Evolutionary conservation across 441 rosid genomes (phyloP).

Genomic region (Biscutella laevigata): DNA sequence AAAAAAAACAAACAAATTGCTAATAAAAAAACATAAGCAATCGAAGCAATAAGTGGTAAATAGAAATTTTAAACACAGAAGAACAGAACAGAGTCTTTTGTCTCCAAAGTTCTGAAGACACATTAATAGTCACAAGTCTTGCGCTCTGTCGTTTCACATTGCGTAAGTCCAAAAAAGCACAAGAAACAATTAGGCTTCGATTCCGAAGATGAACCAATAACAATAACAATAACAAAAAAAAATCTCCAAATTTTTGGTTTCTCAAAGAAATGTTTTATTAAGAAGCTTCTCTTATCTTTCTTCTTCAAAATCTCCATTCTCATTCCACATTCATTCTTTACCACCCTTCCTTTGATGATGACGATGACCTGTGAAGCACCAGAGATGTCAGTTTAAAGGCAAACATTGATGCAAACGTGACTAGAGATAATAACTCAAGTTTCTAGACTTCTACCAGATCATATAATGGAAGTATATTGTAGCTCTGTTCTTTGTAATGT

Average conservation of each 20-base stretch:
- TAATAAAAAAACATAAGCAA: background rate
- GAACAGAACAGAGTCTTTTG: conserved; percentile 19
- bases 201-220: conserved; percentile 18
- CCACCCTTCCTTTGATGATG: conserved; percentile 21
- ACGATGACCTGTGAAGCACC: conserved; percentile 15
- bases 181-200: conserved; percentile 22
- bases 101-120: conserved; percentile 20
- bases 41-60: background rate
- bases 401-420: background rate
- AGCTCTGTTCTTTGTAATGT: conserved; percentile 1
- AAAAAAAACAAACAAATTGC: background rate
- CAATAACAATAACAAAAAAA: background rate
- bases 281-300: conserved; percentile 7
- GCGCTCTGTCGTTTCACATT: conserved; percentile 5
- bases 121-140: conserved; percentile 13
- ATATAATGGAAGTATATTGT: conserved; percentile 2
- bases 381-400: conserved; percentile 1
- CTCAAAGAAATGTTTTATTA: conserved; percentile 15
- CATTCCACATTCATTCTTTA: conserved; percentile 15
- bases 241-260: conserved; percentile 4
- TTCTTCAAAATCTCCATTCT: conserved; percentile 24
- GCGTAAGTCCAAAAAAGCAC: conserved; percentile 1
- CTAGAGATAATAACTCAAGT: background rate
- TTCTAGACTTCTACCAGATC: conserved; percentile 1
- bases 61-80: background rate